Evolutionary conservation across 2,329 filamentous ascomycete species (phyloP).

Genomic region (Hortaea sp.): DNA sequence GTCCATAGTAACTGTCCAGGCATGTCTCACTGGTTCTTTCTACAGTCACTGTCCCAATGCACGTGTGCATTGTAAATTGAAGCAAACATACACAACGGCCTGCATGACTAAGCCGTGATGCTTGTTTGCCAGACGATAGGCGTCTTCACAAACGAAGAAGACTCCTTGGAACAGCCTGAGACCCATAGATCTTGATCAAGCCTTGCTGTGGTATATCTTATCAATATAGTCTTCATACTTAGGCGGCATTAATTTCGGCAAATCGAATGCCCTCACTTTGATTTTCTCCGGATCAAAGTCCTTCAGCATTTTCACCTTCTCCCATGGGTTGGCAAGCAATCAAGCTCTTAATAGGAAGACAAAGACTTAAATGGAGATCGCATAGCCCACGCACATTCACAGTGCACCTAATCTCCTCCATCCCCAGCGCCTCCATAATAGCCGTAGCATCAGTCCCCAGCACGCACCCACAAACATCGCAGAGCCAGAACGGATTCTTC

Average conservation of each 20-base stretch:
- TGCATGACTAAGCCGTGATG: too few relatives aligned
- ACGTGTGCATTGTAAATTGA: too few relatives aligned
- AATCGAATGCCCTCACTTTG: conserved; percentile 1
- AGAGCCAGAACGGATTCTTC: conserved; percentile 15
- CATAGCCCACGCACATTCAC: conserved; percentile 19
- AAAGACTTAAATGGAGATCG: too few relatives aligned
- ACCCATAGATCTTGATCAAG: too few relatives aligned
- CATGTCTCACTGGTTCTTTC: too few relatives aligned
- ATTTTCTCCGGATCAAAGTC: conserved; percentile 14
- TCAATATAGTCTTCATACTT: background rate
- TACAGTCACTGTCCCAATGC: too few relatives aligned
- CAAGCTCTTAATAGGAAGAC: too few relatives aligned
- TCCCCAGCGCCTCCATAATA: conserved; percentile 6
- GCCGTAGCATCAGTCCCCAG: conserved; percentile 13
- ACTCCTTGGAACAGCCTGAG: too few relatives aligned
- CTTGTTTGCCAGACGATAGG: too few relatives aligned
- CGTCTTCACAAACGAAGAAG: too few relatives aligned
- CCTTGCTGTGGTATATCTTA: background rate
- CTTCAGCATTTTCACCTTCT: conserved; percentile 15
- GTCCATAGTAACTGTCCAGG: too few relatives aligned
- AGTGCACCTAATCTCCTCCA: conserved; percentile 8
- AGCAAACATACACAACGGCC: too few relatives aligned
- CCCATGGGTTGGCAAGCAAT: background rate
- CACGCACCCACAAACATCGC: conserved; percentile 12
- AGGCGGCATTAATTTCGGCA: background rate